Evolutionary conservation across 495 filamentous ascomycete species (phyloP).

Genomic region (Aspergillus leporis): DNA sequence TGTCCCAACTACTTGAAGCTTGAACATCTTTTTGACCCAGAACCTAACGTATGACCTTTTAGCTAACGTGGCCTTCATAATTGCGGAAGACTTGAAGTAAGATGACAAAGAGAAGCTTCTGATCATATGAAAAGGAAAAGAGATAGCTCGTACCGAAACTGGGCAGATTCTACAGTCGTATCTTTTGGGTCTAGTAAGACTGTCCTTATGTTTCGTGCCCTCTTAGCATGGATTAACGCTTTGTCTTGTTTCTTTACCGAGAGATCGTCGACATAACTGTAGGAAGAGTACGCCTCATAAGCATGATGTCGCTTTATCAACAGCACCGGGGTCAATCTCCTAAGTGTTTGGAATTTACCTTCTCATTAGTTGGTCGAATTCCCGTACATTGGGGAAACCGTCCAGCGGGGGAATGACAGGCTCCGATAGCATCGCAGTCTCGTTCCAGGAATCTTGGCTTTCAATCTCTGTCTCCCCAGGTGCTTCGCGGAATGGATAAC

Average conservation of each 20-base stretch:
- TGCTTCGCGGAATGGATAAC: constrained; percentile 37
- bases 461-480: constrained; percentile 43
- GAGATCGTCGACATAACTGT: constrained; percentile 51
- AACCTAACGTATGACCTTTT: constrained; percentile 39
- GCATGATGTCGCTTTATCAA: not conserved
- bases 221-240: constrained; percentile 54
- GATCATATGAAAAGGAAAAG: not conserved
- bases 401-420: constrained; percentile 45
- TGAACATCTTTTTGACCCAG: constrained; percentile 65
- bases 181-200: constrained; percentile 57
- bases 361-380: constrained; percentile 56
- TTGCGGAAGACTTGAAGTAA: not conserved
- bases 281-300: not conserved
- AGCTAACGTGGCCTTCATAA: constrained; percentile 8
- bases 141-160: constrained; percentile 47
- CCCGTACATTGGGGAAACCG: constrained; percentile 53
- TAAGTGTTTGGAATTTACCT: constrained; percentile 34
- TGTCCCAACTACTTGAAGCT: constrained; percentile 43
- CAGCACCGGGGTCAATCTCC: not conserved
- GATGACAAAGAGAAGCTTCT: not conserved
- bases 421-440: constrained; percentile 45
- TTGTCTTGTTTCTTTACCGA: constrained; percentile 62
- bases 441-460: constrained; percentile 46
- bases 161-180: constrained; percentile 58
- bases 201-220: constrained; percentile 55